Evolutionary conservation across 225 moss, liverwort and hornwort species (phyloP).

Genomic region (Asterella californica): DNA sequence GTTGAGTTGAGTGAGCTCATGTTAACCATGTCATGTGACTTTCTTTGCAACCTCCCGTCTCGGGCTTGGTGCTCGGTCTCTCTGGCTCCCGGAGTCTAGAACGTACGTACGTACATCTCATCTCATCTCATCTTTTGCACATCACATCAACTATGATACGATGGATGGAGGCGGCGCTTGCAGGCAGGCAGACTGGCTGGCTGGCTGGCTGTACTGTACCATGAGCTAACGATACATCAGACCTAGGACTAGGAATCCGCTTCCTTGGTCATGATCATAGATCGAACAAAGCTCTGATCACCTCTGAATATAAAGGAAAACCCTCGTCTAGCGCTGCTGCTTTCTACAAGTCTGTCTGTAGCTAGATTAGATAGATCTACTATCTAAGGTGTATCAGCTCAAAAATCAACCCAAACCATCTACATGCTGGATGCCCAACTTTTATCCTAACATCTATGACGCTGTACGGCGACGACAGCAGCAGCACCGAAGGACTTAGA

Average conservation of each 20-base stretch:
- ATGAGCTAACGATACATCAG: constrained; percentile 35
- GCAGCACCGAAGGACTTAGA: too few species aligned
- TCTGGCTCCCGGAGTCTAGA: constrained; percentile 24
- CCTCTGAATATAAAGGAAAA: neutral
- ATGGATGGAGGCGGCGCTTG: constrained; percentile 12
- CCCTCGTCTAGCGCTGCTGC: neutral
- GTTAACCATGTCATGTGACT: constrained; percentile 23
- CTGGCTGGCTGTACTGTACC: constrained; percentile 31
- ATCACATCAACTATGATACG: constrained; percentile 18
- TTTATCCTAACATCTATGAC: neutral
- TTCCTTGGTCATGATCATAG: neutral
- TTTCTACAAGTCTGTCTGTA: neutral
- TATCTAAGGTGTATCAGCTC: neutral
- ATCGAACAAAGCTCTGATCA: neutral
- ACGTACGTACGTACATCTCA: constrained; percentile 2
- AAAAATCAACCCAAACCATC: constrained; percentile 11
- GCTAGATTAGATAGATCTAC: constrained; percentile 11
- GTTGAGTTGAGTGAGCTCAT: constrained; percentile 13
- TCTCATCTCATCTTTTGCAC: constrained; percentile 3
- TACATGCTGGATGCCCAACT: neutral
- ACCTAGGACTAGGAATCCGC: constrained; percentile 26
- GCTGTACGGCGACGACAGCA: neutral
- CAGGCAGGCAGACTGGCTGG: constrained; percentile 5
- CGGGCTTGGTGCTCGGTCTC: constrained; percentile 25
- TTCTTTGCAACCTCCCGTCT: constrained; percentile 28